phyloP scores from a whole-genome alignment of 441 rosid genomes.

The Populus hybrid region DNA sequence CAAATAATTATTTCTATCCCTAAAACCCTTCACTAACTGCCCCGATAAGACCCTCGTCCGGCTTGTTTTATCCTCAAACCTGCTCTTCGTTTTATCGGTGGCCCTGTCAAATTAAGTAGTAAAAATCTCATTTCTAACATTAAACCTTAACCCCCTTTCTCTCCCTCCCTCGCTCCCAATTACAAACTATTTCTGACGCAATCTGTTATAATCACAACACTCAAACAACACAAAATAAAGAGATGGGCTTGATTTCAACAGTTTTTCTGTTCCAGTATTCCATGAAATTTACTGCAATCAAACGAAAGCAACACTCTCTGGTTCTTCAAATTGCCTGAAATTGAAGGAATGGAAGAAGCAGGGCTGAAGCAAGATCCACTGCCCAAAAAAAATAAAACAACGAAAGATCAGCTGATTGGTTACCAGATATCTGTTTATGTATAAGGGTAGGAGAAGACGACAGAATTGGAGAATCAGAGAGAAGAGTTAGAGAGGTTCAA shows the following conservation, averaged over 20 bases:
- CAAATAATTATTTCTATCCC: conserved; percentile 1
- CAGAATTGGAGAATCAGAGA: background rate
- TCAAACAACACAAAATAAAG: background rate
- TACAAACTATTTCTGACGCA: background rate
- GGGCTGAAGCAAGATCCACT: background rate
- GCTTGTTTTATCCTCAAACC: conserved; percentile 54
- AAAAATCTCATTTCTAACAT: conserved; percentile 29
- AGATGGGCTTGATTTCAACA: background rate
- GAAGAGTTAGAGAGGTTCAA: conserved; percentile 22
- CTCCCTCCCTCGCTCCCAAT: background rate
- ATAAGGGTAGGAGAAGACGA: background rate
- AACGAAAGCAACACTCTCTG: background rate
- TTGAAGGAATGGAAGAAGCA: conserved; percentile 1
- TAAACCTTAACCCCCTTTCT: background rate
- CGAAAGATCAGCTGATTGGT: conserved; percentile 2
- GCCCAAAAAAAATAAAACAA: background rate
- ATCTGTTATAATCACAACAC: conserved; percentile 8
- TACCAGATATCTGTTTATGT: background rate
- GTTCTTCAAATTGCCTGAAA: background rate
- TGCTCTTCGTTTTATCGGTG: conserved; percentile 50
- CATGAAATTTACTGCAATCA: conserved; percentile 6
- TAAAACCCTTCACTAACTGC: conserved; percentile 38
- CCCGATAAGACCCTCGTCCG: conserved; percentile 62
- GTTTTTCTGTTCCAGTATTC: background rate
- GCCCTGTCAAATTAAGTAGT: conserved; percentile 37